phyloP scores from a whole-genome alignment of 495 filamentous ascomycete genomes.

The Podospora conica region DNA sequence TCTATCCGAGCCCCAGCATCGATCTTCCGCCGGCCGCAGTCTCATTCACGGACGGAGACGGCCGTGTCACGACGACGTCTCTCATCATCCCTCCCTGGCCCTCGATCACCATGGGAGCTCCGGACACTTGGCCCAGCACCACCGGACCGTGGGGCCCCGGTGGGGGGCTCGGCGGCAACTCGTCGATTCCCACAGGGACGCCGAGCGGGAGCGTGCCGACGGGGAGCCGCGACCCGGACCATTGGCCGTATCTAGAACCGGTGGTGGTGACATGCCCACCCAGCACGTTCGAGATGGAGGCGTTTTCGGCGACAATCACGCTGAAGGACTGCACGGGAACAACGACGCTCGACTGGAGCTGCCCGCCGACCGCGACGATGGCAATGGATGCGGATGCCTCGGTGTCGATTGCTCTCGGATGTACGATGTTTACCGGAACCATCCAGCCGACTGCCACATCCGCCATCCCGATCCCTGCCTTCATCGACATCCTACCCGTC shows the following conservation, averaged over 20 bases:
- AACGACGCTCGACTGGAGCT: neutral
- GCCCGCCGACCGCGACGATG: neutral
- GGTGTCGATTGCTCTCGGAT: neutral
- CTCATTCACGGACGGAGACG: neutral
- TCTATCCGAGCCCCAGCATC: neutral
- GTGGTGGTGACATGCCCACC: no score
- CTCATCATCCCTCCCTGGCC: neutral
- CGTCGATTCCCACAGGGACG: no score
- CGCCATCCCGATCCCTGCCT: neutral
- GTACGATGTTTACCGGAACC: neutral
- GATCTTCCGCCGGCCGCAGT: neutral
- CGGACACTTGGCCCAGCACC: neutral
- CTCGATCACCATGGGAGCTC: neutral
- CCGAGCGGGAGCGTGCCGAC: no score
- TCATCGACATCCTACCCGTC: conserved; percentile 15
- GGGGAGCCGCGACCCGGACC: no score
- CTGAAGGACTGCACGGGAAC: neutral
- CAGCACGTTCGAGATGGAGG: neutral
- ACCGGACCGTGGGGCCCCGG: neutral
- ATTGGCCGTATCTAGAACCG: no score
- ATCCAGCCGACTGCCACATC: conserved; percentile 4
- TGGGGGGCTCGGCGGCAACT: no score
- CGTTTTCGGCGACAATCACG: neutral
- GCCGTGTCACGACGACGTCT: neutral
- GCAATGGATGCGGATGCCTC: neutral